phyloP scores from a whole-genome alignment of 768 basidiomycete genomes.

The Boletus rex-veris region DNA sequence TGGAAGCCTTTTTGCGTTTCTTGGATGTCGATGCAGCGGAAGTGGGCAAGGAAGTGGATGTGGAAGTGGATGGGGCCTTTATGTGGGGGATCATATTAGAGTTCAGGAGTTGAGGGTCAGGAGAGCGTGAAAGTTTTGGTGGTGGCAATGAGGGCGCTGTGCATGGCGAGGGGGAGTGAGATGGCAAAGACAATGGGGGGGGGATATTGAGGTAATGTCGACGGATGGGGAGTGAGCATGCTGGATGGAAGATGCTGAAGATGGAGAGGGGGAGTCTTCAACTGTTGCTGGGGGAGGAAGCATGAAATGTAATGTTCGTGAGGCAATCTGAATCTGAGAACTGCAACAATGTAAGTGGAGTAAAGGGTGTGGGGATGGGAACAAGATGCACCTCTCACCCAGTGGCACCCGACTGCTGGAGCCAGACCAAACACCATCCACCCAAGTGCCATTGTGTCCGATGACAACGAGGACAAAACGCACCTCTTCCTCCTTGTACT shows the following conservation, averaged over 20 bases:
- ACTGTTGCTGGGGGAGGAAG: conserved; percentile 83
- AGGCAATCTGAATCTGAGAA: conserved; percentile 95
- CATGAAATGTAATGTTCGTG: conserved; percentile 94
- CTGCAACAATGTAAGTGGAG: conserved; percentile 39
- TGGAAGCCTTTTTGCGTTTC: conserved; percentile 66
- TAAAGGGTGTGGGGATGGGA: not conserved
- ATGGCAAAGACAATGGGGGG: conserved; percentile 73
- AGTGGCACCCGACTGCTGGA: conserved; percentile 85
- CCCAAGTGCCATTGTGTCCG: conserved; percentile 98
- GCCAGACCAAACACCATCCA: conserved; percentile 94
- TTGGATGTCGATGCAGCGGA: conserved; percentile 38
- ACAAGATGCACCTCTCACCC: conserved; percentile 63
- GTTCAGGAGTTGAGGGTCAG: conserved; percentile 56
- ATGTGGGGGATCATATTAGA: conserved; percentile 53
- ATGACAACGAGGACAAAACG: conserved; percentile 87
- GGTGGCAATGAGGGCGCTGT: conserved; percentile 41
- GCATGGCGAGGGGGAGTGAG: conserved; percentile 66
- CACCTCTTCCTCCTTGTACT: conserved; percentile 87
- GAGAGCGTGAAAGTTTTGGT: conserved; percentile 44
- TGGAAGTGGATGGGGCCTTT: conserved; percentile 35
- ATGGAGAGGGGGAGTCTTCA: conserved; percentile 78
- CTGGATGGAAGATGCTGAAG: conserved; percentile 66
- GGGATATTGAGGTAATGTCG: conserved; percentile 77
- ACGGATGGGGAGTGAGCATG: conserved; percentile 75
- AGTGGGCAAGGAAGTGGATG: conserved; percentile 22